These are phyloP conservation scores for Chaetomium sp. DNA, from an alignment of 2,329 filamentous ascomycete genomes.

Conservation along the genomic window DNA sequence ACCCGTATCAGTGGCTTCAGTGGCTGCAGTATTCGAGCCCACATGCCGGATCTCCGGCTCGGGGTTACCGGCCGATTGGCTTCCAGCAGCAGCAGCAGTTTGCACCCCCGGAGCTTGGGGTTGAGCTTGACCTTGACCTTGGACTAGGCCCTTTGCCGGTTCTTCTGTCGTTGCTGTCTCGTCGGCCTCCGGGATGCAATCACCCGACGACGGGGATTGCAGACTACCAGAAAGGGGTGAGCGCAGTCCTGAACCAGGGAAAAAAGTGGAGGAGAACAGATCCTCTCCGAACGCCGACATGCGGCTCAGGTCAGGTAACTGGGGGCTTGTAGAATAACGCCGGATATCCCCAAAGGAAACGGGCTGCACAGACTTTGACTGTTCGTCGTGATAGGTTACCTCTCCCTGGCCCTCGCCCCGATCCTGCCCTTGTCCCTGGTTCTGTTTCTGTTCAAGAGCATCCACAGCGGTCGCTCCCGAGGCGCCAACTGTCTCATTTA, in stretches of 20 bases:
- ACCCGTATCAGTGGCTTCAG: background rate
- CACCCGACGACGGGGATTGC: background rate
- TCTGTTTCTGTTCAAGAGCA: no score
- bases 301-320: conserved; percentile 51
- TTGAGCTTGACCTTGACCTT: no score
- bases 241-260: conserved; percentile 18
- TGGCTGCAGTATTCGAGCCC: no score
- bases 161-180: background rate
- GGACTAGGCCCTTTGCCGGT: no score
- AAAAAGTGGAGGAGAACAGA: conserved; percentile 41
- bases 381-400: background rate
- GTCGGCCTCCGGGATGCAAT: background rate
- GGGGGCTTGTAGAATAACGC: conserved; percentile 46
- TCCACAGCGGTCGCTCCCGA: no score
- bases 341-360: conserved; percentile 20
- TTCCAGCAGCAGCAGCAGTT: background rate
- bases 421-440: no score
- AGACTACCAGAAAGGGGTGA: conserved; percentile 5
- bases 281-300: conserved; percentile 56
- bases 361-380: conserved; percentile 1
- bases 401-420: no score
- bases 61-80: background rate
- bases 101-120: no score
- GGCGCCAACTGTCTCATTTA: no score
- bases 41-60: no score